Evolutionary conservation across 2,329 filamentous ascomycete genomes (phyloP).

Genomic region (Penicillium brevicompactum): DNA sequence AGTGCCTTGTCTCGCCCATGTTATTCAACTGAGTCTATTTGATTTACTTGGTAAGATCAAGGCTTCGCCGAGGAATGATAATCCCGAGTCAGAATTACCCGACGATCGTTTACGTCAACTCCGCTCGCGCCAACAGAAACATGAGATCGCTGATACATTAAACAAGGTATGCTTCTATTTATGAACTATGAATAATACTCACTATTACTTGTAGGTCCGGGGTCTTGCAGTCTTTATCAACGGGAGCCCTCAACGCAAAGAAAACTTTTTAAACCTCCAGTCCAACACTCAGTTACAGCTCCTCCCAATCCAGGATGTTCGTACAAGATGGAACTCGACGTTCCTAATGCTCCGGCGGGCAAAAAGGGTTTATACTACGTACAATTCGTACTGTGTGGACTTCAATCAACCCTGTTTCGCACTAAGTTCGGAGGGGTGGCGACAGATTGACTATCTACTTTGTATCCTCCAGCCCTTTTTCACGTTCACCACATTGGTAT

Average conservation of each 20-base stretch:
- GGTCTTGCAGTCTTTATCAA: neutral
- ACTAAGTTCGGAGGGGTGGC: neutral
- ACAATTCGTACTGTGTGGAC: neutral
- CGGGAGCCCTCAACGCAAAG: neutral
- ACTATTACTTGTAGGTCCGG: neutral
- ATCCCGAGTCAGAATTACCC: neutral
- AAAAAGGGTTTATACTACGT: neutral
- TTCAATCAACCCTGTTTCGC: neutral
- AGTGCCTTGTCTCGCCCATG: neutral
- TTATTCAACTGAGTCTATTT: neutral
- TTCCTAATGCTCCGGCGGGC: neutral
- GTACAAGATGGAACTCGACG: neutral
- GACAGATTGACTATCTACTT: slow-evolving; percentile 1
- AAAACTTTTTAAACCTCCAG: neutral
- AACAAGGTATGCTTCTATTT: neutral
- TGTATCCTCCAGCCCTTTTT: neutral
- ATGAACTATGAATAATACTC: neutral
- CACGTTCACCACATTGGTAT: neutral
- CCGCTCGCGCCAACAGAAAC: neutral
- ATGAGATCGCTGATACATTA: neutral
- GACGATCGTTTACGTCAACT: neutral
- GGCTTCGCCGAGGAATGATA: neutral
- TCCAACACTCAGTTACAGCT: neutral
- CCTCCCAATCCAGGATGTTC: neutral
- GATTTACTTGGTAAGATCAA: neutral